phyloP scores from a whole-genome alignment of 345 rosid genomes.

The Lagerstroemia speciosa region DNA sequence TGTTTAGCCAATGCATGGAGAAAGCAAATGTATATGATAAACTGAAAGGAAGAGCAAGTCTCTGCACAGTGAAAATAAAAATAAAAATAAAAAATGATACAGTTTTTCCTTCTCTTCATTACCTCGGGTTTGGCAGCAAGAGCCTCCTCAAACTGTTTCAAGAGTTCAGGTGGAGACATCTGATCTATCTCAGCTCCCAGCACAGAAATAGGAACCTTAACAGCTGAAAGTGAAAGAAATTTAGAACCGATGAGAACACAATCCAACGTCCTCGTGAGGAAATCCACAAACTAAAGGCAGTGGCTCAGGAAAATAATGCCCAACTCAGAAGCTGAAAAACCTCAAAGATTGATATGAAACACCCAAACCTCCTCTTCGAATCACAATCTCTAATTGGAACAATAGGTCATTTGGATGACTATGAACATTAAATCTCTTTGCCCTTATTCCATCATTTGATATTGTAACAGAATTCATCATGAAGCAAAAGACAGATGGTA shows the following conservation, averaged over 20 bases:
- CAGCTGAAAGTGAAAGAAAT: slow-evolving; percentile 16
- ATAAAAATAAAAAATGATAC: too few species aligned
- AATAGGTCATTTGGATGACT: not conserved
- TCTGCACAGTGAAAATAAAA: too few species aligned
- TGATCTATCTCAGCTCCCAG: slow-evolving; percentile 37
- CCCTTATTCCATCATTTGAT: not conserved
- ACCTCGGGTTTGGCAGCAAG: too few species aligned
- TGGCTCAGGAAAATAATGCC: too few species aligned
- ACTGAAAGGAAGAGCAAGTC: too few species aligned
- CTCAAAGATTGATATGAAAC: not conserved
- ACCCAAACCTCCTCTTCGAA: not conserved
- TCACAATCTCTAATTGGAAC: not conserved
- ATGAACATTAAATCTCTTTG: not conserved
- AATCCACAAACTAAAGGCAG: not conserved
- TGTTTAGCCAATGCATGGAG: too few species aligned
- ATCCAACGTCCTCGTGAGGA: not conserved
- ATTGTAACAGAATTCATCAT: not conserved
- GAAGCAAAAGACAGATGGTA: not conserved
- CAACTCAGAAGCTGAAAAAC: too few species aligned
- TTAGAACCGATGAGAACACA: not conserved
- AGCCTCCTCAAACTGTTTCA: too few species aligned
- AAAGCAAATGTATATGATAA: too few species aligned
- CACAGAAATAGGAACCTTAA: slow-evolving; percentile 29
- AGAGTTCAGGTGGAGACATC: slow-evolving; percentile 28
- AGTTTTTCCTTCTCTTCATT: too few species aligned